Base-by-base conservation (phyloP, 148 eudicot species). In the Fagopyrum esculentum region DNA sequence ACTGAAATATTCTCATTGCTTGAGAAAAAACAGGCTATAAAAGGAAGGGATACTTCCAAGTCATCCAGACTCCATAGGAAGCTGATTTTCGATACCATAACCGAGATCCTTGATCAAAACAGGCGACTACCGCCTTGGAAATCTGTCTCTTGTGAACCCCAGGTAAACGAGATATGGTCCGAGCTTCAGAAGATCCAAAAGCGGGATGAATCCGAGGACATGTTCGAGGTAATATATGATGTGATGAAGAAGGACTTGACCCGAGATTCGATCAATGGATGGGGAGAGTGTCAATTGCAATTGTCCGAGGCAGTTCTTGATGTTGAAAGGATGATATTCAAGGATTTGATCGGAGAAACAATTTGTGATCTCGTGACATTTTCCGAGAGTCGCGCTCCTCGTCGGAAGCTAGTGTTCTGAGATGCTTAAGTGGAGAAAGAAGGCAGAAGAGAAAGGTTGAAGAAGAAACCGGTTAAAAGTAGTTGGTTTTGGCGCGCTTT, bases 401-500 rank as follows among this genome's bases (percentile, higher is more conserved):
- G 93, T 78, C 83, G 96, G 85, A 95, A 86, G 82, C 83, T 95
- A 78, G 87, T 86, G 75, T 90, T 95, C 81, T 92, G 80, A 90
- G 17, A 13, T 7, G 3, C 4, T 3, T 3, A 66, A 66, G 46
- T 5, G 47, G 7, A 35, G 45, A 40, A 40, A 66, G 52, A 12
- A 49, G 52, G 9, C 17, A 66, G 12, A 63, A 57, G 63, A 57
- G 40, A 35, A 35, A 35, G 3, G 40, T 35, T 35, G 40, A 35
- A 1, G 10, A 63, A 61, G 30, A 26, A 30, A 29, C 11, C 45
- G 69, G 45, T 29, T 10, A 63, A 44, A 29, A 63, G 45, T 44
- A 10, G 71, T 66, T 35, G 71, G 9, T 66, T 66, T 66, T 66
- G 71, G 71, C 71, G 71, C 71, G 47, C 71, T 66, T 66, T 66